Conservation (phyloP, 805 yeast species). For the Ascoidea asiatica region DNA sequence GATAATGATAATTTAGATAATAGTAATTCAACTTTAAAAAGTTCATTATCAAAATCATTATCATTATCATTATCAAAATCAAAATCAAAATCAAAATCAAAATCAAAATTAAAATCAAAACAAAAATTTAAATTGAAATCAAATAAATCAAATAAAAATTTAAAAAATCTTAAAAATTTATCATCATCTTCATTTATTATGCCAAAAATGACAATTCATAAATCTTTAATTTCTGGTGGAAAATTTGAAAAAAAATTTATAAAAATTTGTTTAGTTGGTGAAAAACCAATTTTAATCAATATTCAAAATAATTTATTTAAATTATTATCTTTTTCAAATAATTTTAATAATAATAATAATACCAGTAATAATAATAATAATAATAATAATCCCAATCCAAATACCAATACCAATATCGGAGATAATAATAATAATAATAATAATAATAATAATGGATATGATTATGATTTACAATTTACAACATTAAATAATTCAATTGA, state of each 20-base stretch:
- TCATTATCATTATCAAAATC: not conserved
- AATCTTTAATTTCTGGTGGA: not conserved
- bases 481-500: not conserved
- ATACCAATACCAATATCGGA: slow-evolving; percentile 4
- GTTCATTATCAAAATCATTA: not conserved
- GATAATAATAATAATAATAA: slow-evolving; percentile 1
- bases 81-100: not conserved
- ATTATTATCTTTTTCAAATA: slow-evolving; percentile 6
- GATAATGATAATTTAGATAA: not conserved
- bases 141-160: not conserved
- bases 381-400: slow-evolving; percentile 5
- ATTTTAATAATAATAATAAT: slow-evolving; percentile 7
- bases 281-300: not conserved
- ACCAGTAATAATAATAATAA: slow-evolving; percentile 2
- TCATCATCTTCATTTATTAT: not conserved
- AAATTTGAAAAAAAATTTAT: not conserved
- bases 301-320: not conserved
- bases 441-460: slow-evolving; percentile 7
- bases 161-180: not conserved
- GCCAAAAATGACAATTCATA: not conserved
- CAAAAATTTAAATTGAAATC: not conserved
- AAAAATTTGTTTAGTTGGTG: not conserved
- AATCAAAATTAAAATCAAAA: not conserved
- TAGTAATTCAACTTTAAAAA: not conserved
- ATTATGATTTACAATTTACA: not conserved